Evolutionary conservation across 2,329 filamentous ascomycete genomes (phyloP).

Genomic region (Furcasterigmium furcatum): DNA sequence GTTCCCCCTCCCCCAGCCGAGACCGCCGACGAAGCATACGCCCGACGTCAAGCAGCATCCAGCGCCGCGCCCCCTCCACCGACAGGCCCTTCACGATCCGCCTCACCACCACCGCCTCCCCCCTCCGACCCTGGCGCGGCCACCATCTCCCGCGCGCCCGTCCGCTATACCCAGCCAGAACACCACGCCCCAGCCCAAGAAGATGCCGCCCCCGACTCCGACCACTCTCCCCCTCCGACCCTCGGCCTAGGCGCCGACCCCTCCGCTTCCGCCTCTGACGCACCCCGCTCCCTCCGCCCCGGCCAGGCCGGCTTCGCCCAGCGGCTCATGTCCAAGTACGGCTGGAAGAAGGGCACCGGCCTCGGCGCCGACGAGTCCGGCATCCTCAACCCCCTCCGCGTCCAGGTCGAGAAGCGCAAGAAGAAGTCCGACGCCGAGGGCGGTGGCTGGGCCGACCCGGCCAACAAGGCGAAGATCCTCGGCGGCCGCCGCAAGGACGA

Average conservation of each 20-base stretch:
- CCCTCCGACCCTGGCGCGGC: conserved; percentile 38
- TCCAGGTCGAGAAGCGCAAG: conserved; percentile 82
- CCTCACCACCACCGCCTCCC: conserved; percentile 23
- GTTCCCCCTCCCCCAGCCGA: conserved; percentile 45
- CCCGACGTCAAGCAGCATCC: conserved; percentile 57
- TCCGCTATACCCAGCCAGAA: conserved; percentile 59
- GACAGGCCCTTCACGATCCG: conserved; percentile 17
- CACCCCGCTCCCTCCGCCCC: conserved; percentile 60
- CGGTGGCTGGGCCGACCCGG: conserved; percentile 70
- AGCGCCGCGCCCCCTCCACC: conserved; percentile 28
- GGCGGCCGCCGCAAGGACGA: conserved; percentile 62
- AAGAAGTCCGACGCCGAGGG: conserved; percentile 76
- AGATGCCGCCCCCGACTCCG: conserved; percentile 29
- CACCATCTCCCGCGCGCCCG: conserved; percentile 73
- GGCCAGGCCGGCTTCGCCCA: conserved; percentile 84
- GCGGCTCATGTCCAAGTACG: conserved; percentile 88
- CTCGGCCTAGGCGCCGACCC: conserved; percentile 45
- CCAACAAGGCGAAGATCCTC: conserved; percentile 73
- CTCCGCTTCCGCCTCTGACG: conserved; percentile 26
- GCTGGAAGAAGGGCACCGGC: conserved; percentile 85
- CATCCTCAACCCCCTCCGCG: conserved; percentile 79
- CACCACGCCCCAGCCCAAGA: conserved; percentile 15
- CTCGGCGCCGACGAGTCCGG: conserved; percentile 80
- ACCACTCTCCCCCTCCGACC: conserved; percentile 42
- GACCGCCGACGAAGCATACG: conserved; percentile 68